Base-by-base conservation (phyloP, 1,139 yeast genomes). In the Ogataea hybrid region DNA sequence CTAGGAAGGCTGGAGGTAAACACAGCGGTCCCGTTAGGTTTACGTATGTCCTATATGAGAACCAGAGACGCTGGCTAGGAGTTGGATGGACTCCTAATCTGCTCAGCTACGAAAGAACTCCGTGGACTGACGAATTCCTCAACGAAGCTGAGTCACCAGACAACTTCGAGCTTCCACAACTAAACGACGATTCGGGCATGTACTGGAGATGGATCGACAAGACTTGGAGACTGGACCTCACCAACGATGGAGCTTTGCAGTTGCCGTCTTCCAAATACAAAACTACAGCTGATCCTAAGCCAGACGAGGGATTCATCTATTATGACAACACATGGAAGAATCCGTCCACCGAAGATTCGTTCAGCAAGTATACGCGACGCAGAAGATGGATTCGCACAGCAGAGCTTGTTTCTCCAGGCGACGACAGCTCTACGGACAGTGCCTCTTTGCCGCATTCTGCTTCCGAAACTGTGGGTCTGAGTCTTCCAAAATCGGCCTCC, bases 301-400 rank as follows among this genome's bases (percentile, higher is more conserved):
- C 77, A 0, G 92, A 85, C 57, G 97, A 88, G 47, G 98, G 96
- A 0, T 92, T 75, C 66, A 77, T 92, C 39, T 92, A 81, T 62
- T 86, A 78, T 57, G 97, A 92, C 63, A 92, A 89, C 61, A 83
- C 95, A 5, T 92, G 98, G 98, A 87, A 86, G 55, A 81, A 80
- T 53, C 96, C 97, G 14, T 68, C 90, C 2, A 79, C 95, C 0
- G 96, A 87, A 47, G 96, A 90, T 60, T 74, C 94, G 3, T 90
- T 82, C 63, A 81, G 94, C 27, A 89, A 88, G 64, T 92, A 88
- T 59, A 92, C 98, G 6, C 76, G 98, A 62, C 77, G 96, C 61
- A 77, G 98, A 67, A 74, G 97, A 61, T 92, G 98, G 98, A 78
- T 90, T 21, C 76, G 97, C 53, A 87, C 95, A 0, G 98, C 97